Evolutionary conservation across 2,329 filamentous ascomycete genomes (phyloP).

Genomic region (Chrysosporium keratinophilum): DNA sequence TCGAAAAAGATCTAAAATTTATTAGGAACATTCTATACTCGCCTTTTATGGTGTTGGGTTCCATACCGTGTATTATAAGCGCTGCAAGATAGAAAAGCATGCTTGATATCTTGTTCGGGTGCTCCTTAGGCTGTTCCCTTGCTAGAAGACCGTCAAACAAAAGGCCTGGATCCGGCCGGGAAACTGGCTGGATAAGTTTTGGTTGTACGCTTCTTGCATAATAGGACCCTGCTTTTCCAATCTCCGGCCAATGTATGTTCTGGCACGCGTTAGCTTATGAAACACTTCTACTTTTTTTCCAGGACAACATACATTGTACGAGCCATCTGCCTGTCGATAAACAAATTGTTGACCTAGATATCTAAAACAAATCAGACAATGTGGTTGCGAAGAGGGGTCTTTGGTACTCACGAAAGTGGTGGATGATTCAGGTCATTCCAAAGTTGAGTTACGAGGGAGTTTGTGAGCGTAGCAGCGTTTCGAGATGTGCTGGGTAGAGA

Average conservation of each 20-base stretch:
- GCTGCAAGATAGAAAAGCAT: constrained; percentile 43
- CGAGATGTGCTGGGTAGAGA: constrained; percentile 21
- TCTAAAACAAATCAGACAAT: constrained; percentile 45
- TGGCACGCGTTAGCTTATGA: constrained; percentile 6
- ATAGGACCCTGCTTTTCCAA: constrained; percentile 21
- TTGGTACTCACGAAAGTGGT: constrained; percentile 25
- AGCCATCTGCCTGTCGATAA: constrained; percentile 27
- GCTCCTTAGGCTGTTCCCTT: constrained; percentile 23
- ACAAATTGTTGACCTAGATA: constrained; percentile 25
- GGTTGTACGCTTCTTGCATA: constrained; percentile 23
- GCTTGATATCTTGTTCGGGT: constrained; percentile 38
- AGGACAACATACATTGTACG: constrained; percentile 15
- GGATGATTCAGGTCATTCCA: constrained; percentile 28
- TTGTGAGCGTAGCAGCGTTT: constrained; percentile 19
- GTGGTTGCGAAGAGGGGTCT: constrained; percentile 21
- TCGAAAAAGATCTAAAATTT: constrained; percentile 39
- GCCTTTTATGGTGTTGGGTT: background rate
- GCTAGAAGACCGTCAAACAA: constrained; percentile 21
- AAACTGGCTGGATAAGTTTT: constrained; percentile 15
- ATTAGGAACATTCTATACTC: background rate
- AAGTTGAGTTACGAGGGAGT: constrained; percentile 22
- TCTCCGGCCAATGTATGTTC: constrained; percentile 19
- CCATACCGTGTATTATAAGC: constrained; percentile 42
- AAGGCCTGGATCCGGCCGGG: constrained; percentile 20
- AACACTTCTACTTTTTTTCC: background rate